A percentile compares a stretch with the other conserved stretches of the same genome.
Conservation (phyloP, 345 rosid genomes). For the Bretschneidera sinensis region DNA sequence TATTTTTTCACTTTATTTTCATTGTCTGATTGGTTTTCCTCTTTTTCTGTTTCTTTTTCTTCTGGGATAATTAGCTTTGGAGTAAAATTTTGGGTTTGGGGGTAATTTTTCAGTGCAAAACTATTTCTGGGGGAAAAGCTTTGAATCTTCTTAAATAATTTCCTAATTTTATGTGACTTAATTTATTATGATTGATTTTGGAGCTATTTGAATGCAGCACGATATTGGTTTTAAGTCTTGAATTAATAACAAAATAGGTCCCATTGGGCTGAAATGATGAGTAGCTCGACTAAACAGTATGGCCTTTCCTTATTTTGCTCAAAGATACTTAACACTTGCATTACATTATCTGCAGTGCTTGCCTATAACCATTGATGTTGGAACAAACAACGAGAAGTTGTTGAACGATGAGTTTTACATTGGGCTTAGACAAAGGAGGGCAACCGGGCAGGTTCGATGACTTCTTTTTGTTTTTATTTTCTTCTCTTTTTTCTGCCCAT, state of each 20-base stretch:
- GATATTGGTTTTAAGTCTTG: not conserved
- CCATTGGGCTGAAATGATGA: not conserved
- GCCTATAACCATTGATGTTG: constrained; percentile 87
- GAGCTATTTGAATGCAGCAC: too few relatives aligned
- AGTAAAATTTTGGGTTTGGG: not conserved
- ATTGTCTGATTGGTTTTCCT: not conserved
- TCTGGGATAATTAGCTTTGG: not conserved
- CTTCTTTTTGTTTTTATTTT: not conserved
- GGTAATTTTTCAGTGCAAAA: not conserved
- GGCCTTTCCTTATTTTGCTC: too few relatives aligned
- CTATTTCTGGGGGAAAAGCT: not conserved
- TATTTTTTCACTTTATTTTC: not conserved
- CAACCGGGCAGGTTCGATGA: constrained; percentile 63
- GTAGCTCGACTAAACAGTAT: too few relatives aligned
- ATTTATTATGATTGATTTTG: too few relatives aligned
- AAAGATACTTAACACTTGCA: too few relatives aligned
- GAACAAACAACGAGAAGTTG: constrained; percentile 75
- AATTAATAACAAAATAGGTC: not conserved
- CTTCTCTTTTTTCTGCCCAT: constrained; percentile 10
- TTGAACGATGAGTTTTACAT: constrained; percentile 78
- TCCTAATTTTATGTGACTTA: not conserved
- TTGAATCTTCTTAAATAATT: not conserved
- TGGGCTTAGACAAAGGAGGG: constrained; percentile 76
- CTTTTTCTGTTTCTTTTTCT: not conserved
- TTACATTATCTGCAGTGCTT: constrained; percentile 47